phyloP scores from a whole-genome alignment of 1,284 basidiomycete genomes.

The Neonothopanus nambi region DNA sequence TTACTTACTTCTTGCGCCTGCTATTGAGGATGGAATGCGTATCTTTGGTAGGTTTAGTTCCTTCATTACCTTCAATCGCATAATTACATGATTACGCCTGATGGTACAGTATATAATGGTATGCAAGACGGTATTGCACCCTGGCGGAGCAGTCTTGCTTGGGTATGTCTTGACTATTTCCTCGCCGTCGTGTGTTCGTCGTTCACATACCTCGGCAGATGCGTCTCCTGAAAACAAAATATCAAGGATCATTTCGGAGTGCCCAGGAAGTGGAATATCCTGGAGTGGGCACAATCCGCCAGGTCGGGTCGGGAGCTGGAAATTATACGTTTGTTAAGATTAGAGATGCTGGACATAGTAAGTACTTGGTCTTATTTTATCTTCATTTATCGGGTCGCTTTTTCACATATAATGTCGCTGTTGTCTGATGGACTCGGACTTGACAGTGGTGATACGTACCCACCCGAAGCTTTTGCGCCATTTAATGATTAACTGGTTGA shows the following conservation, averaged over 20 bases:
- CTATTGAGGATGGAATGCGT: conserved; percentile 1
- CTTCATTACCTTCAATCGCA: neutral
- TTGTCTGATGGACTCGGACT: too few relatives aligned
- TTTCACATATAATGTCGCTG: too few relatives aligned
- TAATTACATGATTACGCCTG: neutral
- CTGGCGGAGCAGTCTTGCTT: conserved; percentile 1
- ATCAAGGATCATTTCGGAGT: neutral
- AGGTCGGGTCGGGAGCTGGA: neutral
- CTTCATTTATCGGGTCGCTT: too few relatives aligned
- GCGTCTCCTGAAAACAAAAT: conserved; percentile 1
- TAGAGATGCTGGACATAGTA: neutral
- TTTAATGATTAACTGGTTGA: neutral
- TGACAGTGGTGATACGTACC: neutral
- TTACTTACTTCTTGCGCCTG: neutral
- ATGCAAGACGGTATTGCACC: neutral
- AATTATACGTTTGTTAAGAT: conserved; percentile 2
- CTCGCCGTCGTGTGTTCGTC: too few relatives aligned
- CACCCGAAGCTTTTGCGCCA: neutral
- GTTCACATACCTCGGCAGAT: too few relatives aligned
- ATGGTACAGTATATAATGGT: too few relatives aligned
- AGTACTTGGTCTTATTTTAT: too few relatives aligned
- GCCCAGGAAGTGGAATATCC: neutral
- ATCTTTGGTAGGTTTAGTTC: neutral
- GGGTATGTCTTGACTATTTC: neutral
- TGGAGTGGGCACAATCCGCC: neutral